Percentiles rank a stretch among this genome's conserved stretches.
phyloP scores from a whole-genome alignment of 2,329 filamentous ascomycete genomes.

The Aspergillus fumigatiaffinis region DNA sequence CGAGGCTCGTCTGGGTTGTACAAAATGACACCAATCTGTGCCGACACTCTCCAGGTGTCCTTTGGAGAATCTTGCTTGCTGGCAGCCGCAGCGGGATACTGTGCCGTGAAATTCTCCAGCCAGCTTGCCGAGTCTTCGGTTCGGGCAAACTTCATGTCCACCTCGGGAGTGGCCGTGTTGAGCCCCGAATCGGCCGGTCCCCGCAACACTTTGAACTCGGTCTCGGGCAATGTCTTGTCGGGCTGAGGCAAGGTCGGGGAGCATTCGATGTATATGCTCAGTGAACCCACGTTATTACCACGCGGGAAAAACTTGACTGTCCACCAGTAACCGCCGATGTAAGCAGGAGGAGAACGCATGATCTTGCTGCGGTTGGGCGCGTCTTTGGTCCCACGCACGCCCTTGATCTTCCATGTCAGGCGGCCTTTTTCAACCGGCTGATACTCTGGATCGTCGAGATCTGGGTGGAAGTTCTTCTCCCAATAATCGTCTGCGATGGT shows the following conservation, averaged over 20 bases:
- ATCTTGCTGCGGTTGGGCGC: conserved; percentile 56
- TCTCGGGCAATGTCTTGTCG: conserved; percentile 35
- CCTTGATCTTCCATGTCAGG: conserved; percentile 56
- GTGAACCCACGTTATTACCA: conserved; percentile 55
- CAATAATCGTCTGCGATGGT: conserved; percentile 48
- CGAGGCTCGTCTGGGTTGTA: conserved; percentile 63
- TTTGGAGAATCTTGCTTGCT: conserved; percentile 7
- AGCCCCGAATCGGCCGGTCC: conserved; percentile 35
- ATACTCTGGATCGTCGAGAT: conserved; percentile 57
- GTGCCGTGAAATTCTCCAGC: conserved; percentile 28
- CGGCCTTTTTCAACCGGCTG: conserved; percentile 50
- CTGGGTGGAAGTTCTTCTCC: conserved; percentile 54
- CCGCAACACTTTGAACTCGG: conserved; percentile 39
- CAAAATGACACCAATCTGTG: conserved; percentile 58
- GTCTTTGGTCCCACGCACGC: conserved; percentile 58
- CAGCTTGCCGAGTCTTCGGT: conserved; percentile 27
- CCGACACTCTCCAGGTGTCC: conserved; percentile 49
- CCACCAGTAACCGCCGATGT: conserved; percentile 59
- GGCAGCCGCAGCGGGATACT: conserved; percentile 19
- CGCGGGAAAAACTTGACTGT: conserved; percentile 63
- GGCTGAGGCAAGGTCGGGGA: conserved; percentile 45
- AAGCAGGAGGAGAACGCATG: conserved; percentile 55
- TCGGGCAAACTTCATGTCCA: conserved; percentile 27
- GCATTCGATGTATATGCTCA: conserved; percentile 61
- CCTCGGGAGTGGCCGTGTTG: conserved; percentile 26